Base-by-base conservation (phyloP, 768 basidiomycete genomes). In the Panellus pusillus region DNA sequence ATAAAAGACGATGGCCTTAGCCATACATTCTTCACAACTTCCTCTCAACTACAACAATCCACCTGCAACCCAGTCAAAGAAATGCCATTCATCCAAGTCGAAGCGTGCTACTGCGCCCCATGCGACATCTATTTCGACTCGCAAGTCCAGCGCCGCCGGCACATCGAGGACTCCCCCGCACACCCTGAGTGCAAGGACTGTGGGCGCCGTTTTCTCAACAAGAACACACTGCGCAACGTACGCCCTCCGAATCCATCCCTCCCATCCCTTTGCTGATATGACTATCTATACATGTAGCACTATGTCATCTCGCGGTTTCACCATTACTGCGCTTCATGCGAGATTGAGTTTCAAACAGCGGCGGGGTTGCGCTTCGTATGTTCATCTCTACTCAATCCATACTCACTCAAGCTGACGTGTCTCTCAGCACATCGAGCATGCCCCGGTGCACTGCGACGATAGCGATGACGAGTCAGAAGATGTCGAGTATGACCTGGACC, bases 111-210 rank as follows among this genome's bases (percentile, higher is more conserved):
- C 46, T 65, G 62, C 29, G 62, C 62, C 19, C n/a, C 43, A 12
- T 65, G 65, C 45, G 65, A 65, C 29, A 17, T 55, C 12, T 66
- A 62, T 44, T 66, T 66, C 41, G 9, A 20, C 39, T 58, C 60
- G 5, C 32, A 41, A 9, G 36, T 41, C 41, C 44, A 65, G 27
- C 63, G 62, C 13, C 27, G 31, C 31, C 58, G 58, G 35, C 63
- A 66, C 40, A 57, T 66, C 29, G 43, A 53, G 18, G 44, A 54
- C 12, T 52, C 61, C 8, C 14, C 53, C 2, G 11, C 27, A 1
- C 64, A 67, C 28, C 66, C 66, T 11, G 54, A 55, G 24, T 66
- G 63, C 44, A 54, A 57, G 4, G 48, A 60, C 15, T 66, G 65
- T 53, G 36, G 47, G 42, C 54, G 60, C 11, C 47, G 61, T 4